Percentiles rank a stretch among this genome's conserved stretches.
These are phyloP conservation scores for Boletus coccyginus DNA, from an alignment of 768 basidiomycete genomes.

Conservation along the genomic window DNA sequence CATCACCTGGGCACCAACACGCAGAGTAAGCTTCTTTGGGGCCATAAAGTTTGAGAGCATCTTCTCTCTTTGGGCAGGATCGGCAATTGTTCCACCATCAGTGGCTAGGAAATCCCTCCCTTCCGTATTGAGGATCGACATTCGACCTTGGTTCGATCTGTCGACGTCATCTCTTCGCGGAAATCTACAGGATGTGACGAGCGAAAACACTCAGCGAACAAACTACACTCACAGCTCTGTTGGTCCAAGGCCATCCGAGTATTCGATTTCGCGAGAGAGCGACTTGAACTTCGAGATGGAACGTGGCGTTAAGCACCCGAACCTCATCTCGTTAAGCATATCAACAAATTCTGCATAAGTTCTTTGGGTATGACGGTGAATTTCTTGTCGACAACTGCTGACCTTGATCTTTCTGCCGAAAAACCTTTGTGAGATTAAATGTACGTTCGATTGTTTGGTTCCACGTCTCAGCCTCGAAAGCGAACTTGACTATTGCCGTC, in stretches of 20 bases:
- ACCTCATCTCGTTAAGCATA: conserved; percentile 99
- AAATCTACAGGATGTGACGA: conserved; percentile 53
- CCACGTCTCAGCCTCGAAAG: conserved; percentile 89
- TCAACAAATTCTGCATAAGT: conserved; percentile 71
- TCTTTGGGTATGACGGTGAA: conserved; percentile 1
- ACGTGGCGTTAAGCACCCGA: conserved; percentile 61
- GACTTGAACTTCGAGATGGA: conserved; percentile 71
- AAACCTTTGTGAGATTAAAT: conserved; percentile 93
- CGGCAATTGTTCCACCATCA: conserved; percentile 62
- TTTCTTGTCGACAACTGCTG: conserved; percentile 17
- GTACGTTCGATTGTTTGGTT: conserved; percentile 67
- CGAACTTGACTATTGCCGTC: conserved; percentile 66
- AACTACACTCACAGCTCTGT: conserved; percentile 75
- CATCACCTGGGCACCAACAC: conserved; percentile 88
- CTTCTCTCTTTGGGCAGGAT: conserved; percentile 62
- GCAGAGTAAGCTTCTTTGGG: conserved; percentile 62
- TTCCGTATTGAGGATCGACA: conserved; percentile 56
- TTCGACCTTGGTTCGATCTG: conserved; percentile 68
- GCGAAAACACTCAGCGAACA: neutral
- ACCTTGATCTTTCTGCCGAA: conserved; percentile 92
- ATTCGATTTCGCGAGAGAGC: conserved; percentile 68
- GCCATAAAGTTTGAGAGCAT: conserved; percentile 93
- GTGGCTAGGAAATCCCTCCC: conserved; percentile 49
- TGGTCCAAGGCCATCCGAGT: conserved; percentile 78
- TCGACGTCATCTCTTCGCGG: conserved; percentile 93